A percentile compares a stretch with the other conserved stretches of the same genome.
Evolutionary conservation across 306 rosid species (phyloP).

Genomic region (Lathyrus sativus): DNA sequence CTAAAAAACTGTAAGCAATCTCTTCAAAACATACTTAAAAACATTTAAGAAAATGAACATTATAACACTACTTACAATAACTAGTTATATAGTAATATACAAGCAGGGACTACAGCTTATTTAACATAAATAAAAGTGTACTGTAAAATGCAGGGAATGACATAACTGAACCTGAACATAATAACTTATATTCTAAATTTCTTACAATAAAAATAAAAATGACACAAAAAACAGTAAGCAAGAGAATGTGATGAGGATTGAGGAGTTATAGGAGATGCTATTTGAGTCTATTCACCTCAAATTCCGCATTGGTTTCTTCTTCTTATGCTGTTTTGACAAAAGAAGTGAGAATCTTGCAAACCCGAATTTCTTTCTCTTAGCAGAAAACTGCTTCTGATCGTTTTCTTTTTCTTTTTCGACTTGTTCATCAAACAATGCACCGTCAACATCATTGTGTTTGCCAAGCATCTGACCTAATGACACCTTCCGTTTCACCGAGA

Average conservation of each 20-base stretch:
- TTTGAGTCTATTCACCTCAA: conserved; percentile 55
- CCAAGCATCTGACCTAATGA: conserved; percentile 91
- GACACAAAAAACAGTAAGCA: background rate
- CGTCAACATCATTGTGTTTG: conserved; percentile 53
- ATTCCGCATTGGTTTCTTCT: conserved; percentile 55
- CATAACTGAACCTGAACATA: conserved; percentile 1
- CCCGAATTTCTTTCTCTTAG: conserved; percentile 84
- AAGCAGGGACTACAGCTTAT: conserved; percentile 18
- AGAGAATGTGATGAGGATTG: background rate
- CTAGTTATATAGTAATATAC: background rate
- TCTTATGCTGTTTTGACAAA: conserved; percentile 58
- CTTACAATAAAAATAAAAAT: conserved; percentile 1
- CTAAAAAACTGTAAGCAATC: background rate
- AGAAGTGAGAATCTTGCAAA: conserved; percentile 66
- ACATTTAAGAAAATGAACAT: conserved; percentile 23
- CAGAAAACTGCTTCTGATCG: conserved; percentile 52
- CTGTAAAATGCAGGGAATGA: background rate
- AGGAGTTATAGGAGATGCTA: conserved; percentile 4
- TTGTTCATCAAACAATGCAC: conserved; percentile 39
- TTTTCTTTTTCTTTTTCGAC: conserved; percentile 58
- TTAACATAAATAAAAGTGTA: conserved; percentile 7
- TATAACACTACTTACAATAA: conserved; percentile 5
- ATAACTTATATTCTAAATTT: conserved; percentile 1
- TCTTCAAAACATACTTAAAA: background rate
- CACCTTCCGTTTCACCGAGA: conserved; percentile 53